Conservation (phyloP, 2,329 filamentous ascomycete species). For the Aspergillus udagawae region DNA sequence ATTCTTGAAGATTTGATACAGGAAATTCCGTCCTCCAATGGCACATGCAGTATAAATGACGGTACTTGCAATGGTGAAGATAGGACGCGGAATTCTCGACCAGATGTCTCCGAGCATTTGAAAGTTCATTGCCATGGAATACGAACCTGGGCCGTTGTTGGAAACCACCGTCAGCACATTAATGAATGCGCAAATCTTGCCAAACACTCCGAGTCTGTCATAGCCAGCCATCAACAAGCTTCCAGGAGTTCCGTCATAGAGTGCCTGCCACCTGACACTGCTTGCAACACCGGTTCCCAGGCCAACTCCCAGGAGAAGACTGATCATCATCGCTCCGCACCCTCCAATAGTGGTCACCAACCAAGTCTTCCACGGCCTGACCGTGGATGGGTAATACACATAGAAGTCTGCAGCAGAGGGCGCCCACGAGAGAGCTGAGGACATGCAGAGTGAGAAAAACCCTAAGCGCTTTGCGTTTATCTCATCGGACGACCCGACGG, state of each 20-base stretch:
- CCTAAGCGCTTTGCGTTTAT: slow-evolving; percentile 35
- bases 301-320: slow-evolving; percentile 39
- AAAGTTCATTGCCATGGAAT: slow-evolving; percentile 44
- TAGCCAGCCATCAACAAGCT: slow-evolving; percentile 38
- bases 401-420: slow-evolving; percentile 41
- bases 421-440: slow-evolving; percentile 32
- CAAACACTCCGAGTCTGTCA: slow-evolving; percentile 38
- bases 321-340: slow-evolving; percentile 30
- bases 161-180: slow-evolving; percentile 41
- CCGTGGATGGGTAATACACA: slow-evolving; percentile 40
- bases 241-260: slow-evolving; percentile 27
- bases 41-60: slow-evolving; percentile 42
- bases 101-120: slow-evolving; percentile 40
- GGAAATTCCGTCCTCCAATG: slow-evolving; percentile 40
- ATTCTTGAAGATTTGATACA: slow-evolving; percentile 44
- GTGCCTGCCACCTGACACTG: slow-evolving; percentile 19
- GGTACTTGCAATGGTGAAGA: slow-evolving; percentile 41
- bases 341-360: slow-evolving; percentile 35
- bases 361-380: slow-evolving; percentile 35
- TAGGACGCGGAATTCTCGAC: slow-evolving; percentile 38
- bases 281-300: slow-evolving; percentile 38
- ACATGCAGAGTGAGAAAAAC: slow-evolving; percentile 36
- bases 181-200: slow-evolving; percentile 42
- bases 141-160: slow-evolving; percentile 44
- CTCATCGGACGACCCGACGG: slow-evolving; percentile 20